Evolutionary conservation across 805 yeast species (phyloP), one percentile per base, ranked within the genome.

Genomic region (Zygosaccharomyces lentus): DNA sequence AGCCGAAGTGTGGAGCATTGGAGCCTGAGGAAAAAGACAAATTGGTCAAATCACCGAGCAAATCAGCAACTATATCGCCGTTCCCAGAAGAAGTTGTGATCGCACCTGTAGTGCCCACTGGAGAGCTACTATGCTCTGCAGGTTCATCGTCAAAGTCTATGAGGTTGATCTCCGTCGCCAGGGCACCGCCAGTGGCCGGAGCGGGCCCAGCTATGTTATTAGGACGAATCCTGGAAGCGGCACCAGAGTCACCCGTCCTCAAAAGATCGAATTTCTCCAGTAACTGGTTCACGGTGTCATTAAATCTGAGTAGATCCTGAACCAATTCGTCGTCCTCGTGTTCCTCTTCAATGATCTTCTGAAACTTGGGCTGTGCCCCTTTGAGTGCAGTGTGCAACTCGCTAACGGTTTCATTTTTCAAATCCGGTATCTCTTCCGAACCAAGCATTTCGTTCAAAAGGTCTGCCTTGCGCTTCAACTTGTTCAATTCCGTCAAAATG

Each of bases 361-460:
- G 85, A 54, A 93, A 78, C 57, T 85, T 88, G 34, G 97, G 96
- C 60, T 83, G 89, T 25, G 96, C 81, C 38, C 81, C 81, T 64
- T 86, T 90, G 55, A 93, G 72, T 2, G 96, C 74, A 37, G 81
- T 74, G 57, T 81, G 86, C 46, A 93, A 73, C 57, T 93, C 98
- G 39, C 75, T 72, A 15, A 87, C 65, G 2, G 96, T 90, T 55
- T 91, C 98, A 47, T 65, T 66, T 24, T 55, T 52, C 21, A 63
- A 47, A 50, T 70, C 73, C 15, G 57, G 47, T 2, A 61, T 47
- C 44, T 72, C 73, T 9, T 81, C 66, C 36, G 76, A 69, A 54
- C 70, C 67, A 49, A 91, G 71, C 96, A 93, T 90, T 56, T 91
- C 97, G 46, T 83, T 82, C 51, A 93, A 78, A 36, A 93, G 73